These are phyloP conservation scores for Botrytis paeoniae DNA, from an alignment of 2,329 filamentous ascomycete species.

Conservation along the genomic window DNA sequence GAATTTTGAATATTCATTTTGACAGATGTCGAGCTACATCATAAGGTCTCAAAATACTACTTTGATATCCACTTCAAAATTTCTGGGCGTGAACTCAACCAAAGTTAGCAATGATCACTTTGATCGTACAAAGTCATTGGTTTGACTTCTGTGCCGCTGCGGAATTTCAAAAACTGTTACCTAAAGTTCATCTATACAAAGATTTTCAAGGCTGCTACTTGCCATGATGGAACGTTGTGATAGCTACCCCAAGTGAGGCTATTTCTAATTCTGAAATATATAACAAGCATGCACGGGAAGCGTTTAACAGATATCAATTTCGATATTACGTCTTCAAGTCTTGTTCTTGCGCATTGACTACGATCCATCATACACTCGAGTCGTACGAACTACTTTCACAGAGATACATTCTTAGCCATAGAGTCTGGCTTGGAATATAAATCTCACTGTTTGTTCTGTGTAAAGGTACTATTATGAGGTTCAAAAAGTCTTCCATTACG, in stretches of 20 bases:
- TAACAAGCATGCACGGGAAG: background rate
- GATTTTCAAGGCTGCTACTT: no score
- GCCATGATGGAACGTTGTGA: no score
- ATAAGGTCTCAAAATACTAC: background rate
- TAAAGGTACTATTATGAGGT: background rate
- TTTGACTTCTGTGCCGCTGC: background rate
- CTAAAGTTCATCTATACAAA: background rate
- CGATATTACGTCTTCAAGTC: background rate
- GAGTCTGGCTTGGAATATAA: background rate
- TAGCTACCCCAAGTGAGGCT: background rate
- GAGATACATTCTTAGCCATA: background rate
- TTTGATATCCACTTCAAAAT: background rate
- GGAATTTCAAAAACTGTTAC: background rate
- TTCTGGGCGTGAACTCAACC: background rate
- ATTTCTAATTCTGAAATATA: background rate
- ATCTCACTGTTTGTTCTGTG: background rate
- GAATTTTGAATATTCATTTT: background rate
- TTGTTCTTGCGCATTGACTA: background rate
- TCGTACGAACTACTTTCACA: background rate
- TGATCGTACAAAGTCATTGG: background rate
- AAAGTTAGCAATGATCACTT: background rate
- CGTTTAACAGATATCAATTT: background rate
- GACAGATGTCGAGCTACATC: background rate
- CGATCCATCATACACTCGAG: background rate
- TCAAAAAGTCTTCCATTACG: background rate